phyloP scores from a whole-genome alignment of 495 filamentous ascomycete genomes.

The Penicillium soppii region DNA sequence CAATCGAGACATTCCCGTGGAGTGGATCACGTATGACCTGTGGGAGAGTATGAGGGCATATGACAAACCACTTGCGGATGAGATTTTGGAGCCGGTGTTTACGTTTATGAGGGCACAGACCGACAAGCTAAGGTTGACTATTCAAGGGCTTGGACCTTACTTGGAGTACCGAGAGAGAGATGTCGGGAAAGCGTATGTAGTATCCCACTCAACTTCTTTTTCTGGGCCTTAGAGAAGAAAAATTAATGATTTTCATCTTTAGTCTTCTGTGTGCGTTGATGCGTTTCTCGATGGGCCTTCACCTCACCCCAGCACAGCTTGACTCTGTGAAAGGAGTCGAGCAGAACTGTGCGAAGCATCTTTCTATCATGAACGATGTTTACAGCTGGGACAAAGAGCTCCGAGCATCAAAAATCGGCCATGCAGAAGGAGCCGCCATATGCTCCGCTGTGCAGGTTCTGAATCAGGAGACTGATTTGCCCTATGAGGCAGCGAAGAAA shows the following conservation, averaged over 20 bases:
- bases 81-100: slow-evolving; percentile 33
- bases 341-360: slow-evolving; percentile 29
- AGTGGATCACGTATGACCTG: slow-evolving; percentile 38
- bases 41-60: slow-evolving; percentile 37
- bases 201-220: too few relatives aligned
- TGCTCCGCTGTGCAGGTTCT: slow-evolving; percentile 27
- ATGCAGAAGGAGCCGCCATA: slow-evolving; percentile 30
- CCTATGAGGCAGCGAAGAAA: slow-evolving; percentile 19
- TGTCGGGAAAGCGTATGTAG: slow-evolving; percentile 31
- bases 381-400: slow-evolving; percentile 41
- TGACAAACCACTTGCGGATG: slow-evolving; percentile 29
- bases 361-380: slow-evolving; percentile 44
- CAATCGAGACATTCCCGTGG: slow-evolving; percentile 30
- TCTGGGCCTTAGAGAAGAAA: too few relatives aligned
- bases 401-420: slow-evolving; percentile 8
- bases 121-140: slow-evolving; percentile 8
- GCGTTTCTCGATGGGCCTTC: slow-evolving; percentile 37
- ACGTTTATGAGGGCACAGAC: slow-evolving; percentile 38
- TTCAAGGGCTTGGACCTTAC: slow-evolving; percentile 24
- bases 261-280: slow-evolving; percentile 36
- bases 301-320: slow-evolving; percentile 19
- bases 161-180: slow-evolving; percentile 33
- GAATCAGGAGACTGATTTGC: slow-evolving; percentile 17
- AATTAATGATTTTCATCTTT: too few relatives aligned
- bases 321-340: slow-evolving; percentile 20